Conservation (phyloP, 495 filamentous ascomycete species). For the Letharia lupina region DNA sequence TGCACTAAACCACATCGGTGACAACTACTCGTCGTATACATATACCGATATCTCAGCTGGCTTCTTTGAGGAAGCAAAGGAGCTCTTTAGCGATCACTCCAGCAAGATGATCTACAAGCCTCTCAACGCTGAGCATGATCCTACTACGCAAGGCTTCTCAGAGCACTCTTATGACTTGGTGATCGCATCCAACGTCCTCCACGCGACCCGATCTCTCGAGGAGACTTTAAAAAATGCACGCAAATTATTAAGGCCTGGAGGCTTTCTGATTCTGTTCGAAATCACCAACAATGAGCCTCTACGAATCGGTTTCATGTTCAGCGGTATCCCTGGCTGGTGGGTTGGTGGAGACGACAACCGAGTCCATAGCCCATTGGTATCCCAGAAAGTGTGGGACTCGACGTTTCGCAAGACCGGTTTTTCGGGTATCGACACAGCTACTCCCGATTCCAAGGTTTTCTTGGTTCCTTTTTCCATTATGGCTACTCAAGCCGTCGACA, state of each 20-base stretch:
- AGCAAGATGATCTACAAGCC: conserved; percentile 38
- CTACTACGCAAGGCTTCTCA: conserved; percentile 37
- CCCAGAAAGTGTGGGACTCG: conserved; percentile 32
- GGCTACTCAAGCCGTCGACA: conserved; percentile 39
- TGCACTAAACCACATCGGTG: conserved; percentile 24
- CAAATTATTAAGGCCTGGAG: conserved; percentile 45
- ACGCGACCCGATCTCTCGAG: conserved; percentile 19
- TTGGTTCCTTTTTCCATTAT: conserved; percentile 36
- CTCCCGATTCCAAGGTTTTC: conserved; percentile 34
- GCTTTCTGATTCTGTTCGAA: conserved; percentile 43
- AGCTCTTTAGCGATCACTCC: conserved; percentile 23
- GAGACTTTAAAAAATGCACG: conserved; percentile 30
- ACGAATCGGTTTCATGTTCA: conserved; percentile 31
- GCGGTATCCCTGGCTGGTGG: conserved; percentile 46
- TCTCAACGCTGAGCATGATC: conserved; percentile 37
- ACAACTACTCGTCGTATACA: conserved; percentile 35
- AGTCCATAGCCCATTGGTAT: background rate
- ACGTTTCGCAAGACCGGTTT: conserved; percentile 39
- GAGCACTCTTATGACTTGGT: conserved; percentile 43
- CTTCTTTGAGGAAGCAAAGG: conserved; percentile 33
- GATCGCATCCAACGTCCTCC: conserved; percentile 26
- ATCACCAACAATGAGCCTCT: conserved; percentile 31
- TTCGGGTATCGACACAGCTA: conserved; percentile 42
- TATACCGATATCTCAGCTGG: conserved; percentile 43
- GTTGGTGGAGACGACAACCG: conserved; percentile 33